These are phyloP conservation scores for Ilyonectria sp. DNA, from an alignment of 2,329 filamentous ascomycete species.

Conservation along the genomic window DNA sequence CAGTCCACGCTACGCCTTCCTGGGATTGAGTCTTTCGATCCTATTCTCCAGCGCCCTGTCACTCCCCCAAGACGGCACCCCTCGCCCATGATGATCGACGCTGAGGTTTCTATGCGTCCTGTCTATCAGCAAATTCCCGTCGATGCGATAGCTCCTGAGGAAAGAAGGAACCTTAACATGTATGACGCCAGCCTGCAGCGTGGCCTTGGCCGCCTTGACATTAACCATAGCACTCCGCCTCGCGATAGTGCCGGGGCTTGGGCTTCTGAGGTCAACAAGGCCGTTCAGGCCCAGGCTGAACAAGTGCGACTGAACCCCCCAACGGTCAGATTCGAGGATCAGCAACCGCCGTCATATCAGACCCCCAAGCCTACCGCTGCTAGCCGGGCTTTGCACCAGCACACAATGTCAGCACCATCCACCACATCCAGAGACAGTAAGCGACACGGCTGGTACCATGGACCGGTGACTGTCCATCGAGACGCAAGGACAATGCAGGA, in stretches of 20 bases:
- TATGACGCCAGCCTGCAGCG: constrained; percentile 79
- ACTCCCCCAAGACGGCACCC: constrained; percentile 76
- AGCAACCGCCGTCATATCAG: constrained; percentile 57
- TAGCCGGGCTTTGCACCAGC: constrained; percentile 62
- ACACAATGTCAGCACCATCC: constrained; percentile 73
- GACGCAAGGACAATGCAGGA: constrained; percentile 51
- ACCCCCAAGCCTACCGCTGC: constrained; percentile 47
- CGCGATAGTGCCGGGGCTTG: constrained; percentile 68
- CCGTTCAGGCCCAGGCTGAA: constrained; percentile 69
- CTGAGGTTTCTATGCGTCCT: constrained; percentile 57
- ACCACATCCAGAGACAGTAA: constrained; percentile 73
- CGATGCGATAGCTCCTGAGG: constrained; percentile 56
- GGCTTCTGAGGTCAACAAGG: constrained; percentile 70
- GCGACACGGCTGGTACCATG: constrained; percentile 81
- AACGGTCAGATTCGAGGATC: constrained; percentile 69
- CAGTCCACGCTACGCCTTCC: constrained; percentile 80
- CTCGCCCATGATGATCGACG: constrained; percentile 85
- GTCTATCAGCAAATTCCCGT: constrained; percentile 45
- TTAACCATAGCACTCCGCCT: constrained; percentile 67
- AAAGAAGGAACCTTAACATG: constrained; percentile 66
- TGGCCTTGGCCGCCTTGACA: constrained; percentile 77
- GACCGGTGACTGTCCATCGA: constrained; percentile 58
- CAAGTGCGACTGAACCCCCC: constrained; percentile 62
- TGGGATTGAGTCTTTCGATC: constrained; percentile 93
- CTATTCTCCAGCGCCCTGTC: constrained; percentile 74